Base-by-base conservation (phyloP, 257 asterid species). In the Lithospermum erythrorhizon region DNA sequence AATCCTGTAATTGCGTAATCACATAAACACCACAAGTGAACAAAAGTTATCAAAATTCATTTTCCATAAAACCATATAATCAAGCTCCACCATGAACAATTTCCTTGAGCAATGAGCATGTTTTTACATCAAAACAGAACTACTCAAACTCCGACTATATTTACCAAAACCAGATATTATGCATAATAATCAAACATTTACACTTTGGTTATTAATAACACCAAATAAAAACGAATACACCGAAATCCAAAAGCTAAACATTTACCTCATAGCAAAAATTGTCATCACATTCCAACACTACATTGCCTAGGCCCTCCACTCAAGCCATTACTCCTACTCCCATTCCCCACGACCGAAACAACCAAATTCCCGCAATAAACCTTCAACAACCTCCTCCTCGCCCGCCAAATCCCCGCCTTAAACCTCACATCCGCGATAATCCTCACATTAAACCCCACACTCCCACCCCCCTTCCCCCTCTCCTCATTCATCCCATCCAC, bases 341-440 rank as follows among this genome's bases (percentile, higher is more conserved):
- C 72, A 29, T 73, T 75, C 55, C 20, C 30, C 3, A 84, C 69
- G 6, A 83, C 23, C 21, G 64, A 77, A 20, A 93, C 87, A 0
- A 51, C 13, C 68, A 89, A 77, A 68, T 79, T 84, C n/a, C 83
- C 94, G 24, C 99, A 93, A 49, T 71, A 83, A 9, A 84, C 96
- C 78, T 73, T 89, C 75, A 93, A 41, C 61, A 15, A 66, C 79
- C 95, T 85, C 71, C 79, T 72, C 76, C 94, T 75, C 5, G 85
- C 76, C 75, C 78, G 76, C 96, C 97, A 93, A 21, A 80, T 81
- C 54, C 83, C 86, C 0, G 95, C 87, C 72, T 80, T 83, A 41
- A 93, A 89, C 73, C 77, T 70, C 68, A 89, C 81, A 62, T 66
- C 62, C 25, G 89, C 81, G 25, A 68, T 21, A 79, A 93, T 77